phyloP scores from a whole-genome alignment of 768 basidiomycete genomes.

The Gymnopilus dilepis region DNA sequence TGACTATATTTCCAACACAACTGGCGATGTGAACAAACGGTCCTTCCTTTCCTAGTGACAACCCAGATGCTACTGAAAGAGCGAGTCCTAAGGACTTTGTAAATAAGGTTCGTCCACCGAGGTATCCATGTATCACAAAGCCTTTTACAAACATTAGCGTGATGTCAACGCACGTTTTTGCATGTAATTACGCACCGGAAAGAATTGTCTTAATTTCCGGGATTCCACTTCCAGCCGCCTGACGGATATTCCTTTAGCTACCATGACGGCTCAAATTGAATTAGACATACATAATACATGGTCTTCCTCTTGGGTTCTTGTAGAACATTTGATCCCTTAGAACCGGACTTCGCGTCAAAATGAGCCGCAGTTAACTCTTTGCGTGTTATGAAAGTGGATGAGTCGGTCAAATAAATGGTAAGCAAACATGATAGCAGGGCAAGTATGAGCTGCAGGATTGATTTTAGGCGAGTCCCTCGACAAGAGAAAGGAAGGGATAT shows the following conservation, averaged over 20 bases:
- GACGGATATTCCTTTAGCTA: constrained; percentile 18
- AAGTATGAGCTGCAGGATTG: constrained; percentile 60
- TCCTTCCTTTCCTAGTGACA: constrained; percentile 77
- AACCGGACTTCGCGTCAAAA: constrained; percentile 45
- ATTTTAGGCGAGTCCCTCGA: not conserved
- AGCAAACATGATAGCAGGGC: constrained; percentile 77
- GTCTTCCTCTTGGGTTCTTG: constrained; percentile 59
- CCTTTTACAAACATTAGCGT: constrained; percentile 46
- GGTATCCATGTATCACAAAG: constrained; percentile 97
- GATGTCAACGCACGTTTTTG: not conserved
- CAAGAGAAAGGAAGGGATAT: constrained; percentile 33
- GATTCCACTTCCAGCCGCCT: constrained; percentile 96
- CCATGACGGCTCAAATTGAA: constrained; percentile 8
- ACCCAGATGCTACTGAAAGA: constrained; percentile 89
- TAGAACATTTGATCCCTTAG: constrained; percentile 38
- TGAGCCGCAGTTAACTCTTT: constrained; percentile 70
- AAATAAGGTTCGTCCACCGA: constrained; percentile 87
- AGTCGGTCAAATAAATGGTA: constrained; percentile 87
- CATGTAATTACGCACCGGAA: constrained; percentile 61
- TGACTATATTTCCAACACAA: constrained; percentile 92
- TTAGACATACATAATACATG: constrained; percentile 77
- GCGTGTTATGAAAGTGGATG: constrained; percentile 84
- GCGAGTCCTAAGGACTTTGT: constrained; percentile 91
- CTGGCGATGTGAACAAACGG: constrained; percentile 91
- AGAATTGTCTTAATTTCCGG: constrained; percentile 97